A percentile compares a stretch with the other conserved stretches of the same genome.
Evolutionary conservation across 2,329 filamentous ascomycete genomes (phyloP).

Genomic region (Diaporthe australafricana): DNA sequence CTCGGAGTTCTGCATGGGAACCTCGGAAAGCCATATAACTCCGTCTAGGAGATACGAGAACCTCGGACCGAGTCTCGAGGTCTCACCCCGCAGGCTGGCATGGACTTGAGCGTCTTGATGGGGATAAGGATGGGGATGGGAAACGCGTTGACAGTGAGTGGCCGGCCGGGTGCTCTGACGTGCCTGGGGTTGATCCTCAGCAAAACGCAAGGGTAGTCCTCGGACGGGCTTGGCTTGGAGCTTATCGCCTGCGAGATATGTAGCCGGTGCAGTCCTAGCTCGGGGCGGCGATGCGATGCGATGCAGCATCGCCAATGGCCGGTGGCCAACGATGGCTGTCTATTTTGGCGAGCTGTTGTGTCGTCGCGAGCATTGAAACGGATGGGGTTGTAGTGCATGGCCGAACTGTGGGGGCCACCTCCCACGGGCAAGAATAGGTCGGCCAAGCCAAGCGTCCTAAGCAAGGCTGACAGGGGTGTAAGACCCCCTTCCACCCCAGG

Average conservation of each 20-base stretch:
- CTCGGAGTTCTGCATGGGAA: background rate
- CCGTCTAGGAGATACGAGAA: slow-evolving; percentile 24
- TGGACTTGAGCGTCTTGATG: background rate
- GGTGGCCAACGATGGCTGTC: background rate
- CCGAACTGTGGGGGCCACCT: slow-evolving; percentile 11
- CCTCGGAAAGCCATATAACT: background rate
- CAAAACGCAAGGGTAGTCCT: slow-evolving; percentile 7
- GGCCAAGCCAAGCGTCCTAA: slow-evolving; percentile 7
- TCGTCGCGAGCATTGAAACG: slow-evolving; percentile 28
- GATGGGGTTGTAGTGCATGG: slow-evolving; percentile 28
- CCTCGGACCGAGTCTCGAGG: slow-evolving; percentile 10
- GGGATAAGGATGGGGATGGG: background rate
- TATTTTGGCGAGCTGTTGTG: slow-evolving; percentile 3
- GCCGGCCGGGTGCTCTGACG: slow-evolving; percentile 14
- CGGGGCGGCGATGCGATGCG: slow-evolving; percentile 1
- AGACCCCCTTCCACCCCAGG: slow-evolving; percentile 8
- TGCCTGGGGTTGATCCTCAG: slow-evolving; percentile 15
- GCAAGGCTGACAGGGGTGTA: slow-evolving; percentile 25
- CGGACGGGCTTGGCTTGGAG: slow-evolving; percentile 5
- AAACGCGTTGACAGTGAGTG: slow-evolving; percentile 20
- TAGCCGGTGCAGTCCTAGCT: slow-evolving; percentile 35
- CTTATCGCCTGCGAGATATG: slow-evolving; percentile 36
- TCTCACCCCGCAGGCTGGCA: background rate
- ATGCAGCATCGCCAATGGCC: background rate
- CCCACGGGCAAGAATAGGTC: background rate